Conservation (phyloP, 257 asterid species). For the Gentiana straminea region DNA sequence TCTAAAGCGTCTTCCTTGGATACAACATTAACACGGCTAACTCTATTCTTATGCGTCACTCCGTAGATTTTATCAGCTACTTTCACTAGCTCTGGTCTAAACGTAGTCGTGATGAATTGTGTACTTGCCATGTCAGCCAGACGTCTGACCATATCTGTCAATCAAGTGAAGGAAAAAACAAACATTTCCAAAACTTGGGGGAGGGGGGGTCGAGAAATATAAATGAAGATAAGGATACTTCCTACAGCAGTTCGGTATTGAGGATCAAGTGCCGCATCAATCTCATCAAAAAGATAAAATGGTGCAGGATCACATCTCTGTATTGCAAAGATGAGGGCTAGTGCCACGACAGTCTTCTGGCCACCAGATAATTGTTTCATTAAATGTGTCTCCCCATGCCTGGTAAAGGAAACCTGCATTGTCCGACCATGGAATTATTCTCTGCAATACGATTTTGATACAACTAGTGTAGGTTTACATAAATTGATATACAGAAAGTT, state of each 20-base stretch:
- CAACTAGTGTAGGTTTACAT: no score
- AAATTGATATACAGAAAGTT: no score
- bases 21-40: conserved; percentile 71
- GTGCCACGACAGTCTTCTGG: conserved; percentile 96
- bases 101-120: conserved; percentile 90
- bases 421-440: not conserved
- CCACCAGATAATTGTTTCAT: conserved; percentile 99
- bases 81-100: conserved; percentile 85
- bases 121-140: conserved; percentile 80
- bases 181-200: conserved; percentile 1
- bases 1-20: conserved; percentile 70
- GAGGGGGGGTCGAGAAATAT: conserved; percentile 6
- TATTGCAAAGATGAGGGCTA: conserved; percentile 86
- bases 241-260: conserved; percentile 99
- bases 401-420: conserved; percentile 85
- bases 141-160: conserved; percentile 87
- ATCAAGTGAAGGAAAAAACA: conserved; percentile 29
- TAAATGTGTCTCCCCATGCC: conserved; percentile 97
- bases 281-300: conserved; percentile 96
- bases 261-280: conserved; percentile 98
- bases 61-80: conserved; percentile 95
- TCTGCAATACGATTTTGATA: no score
- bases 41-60: conserved; percentile 82
- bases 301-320: conserved; percentile 99
- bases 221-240: conserved; percentile 59